These are phyloP conservation scores for Botrytis cinerea DNA, from an alignment of 2,329 filamentous ascomycete species.

Conservation along the genomic window DNA sequence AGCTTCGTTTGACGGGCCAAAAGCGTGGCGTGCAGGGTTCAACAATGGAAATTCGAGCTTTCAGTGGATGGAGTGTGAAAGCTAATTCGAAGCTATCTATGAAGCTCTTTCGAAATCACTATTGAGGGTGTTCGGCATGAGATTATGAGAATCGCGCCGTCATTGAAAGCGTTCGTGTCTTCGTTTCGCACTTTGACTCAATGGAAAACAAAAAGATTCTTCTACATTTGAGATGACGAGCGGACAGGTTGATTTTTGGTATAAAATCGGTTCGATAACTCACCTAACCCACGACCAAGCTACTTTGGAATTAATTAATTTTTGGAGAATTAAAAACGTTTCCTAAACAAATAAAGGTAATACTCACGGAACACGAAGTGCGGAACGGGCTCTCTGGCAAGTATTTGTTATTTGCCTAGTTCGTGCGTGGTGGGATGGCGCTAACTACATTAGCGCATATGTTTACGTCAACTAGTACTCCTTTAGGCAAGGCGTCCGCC, in stretches of 20 bases:
- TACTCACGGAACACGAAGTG: neutral
- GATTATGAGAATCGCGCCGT: neutral
- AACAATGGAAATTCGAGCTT: neutral
- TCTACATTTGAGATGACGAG: slow-evolving; percentile 20
- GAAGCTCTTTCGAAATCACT: neutral
- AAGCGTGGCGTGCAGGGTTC: slow-evolving; percentile 1
- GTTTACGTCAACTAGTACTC: neutral
- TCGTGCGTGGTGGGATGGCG: neutral
- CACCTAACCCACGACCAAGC: slow-evolving; percentile 15
- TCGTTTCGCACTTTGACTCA: slow-evolving; percentile 17
- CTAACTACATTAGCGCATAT: neutral
- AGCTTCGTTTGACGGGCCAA: slow-evolving; percentile 6
- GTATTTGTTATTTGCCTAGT: neutral
- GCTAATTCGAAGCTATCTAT: slow-evolving; percentile 3
- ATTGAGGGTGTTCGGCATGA: neutral
- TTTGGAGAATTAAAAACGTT: slow-evolving; percentile 10
- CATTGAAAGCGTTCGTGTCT: neutral
- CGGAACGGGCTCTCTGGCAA: neutral
- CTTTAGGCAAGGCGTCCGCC: neutral
- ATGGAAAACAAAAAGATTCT: slow-evolving; percentile 24
- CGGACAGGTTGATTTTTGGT: slow-evolving; percentile 20
- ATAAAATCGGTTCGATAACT: neutral
- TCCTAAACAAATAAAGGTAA: slow-evolving; percentile 17
- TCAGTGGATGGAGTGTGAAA: neutral
- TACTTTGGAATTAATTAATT: neutral